Percentiles rank a stretch among this genome's conserved stretches.
phyloP scores from a whole-genome alignment of 345 rosid genomes.

The Draba incana region DNA sequence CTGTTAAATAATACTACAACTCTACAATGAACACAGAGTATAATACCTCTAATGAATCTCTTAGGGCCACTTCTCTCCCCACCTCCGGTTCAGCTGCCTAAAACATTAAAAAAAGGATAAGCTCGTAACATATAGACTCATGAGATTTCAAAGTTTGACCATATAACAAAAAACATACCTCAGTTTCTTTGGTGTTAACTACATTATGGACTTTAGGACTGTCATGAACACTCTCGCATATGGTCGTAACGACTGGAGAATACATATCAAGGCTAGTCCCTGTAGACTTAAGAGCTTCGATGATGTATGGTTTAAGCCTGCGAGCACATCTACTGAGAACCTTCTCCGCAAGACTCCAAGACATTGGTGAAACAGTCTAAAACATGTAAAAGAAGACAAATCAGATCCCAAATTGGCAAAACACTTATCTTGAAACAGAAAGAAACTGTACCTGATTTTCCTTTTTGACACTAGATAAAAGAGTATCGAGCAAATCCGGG shows the following conservation, averaged over 20 bases:
- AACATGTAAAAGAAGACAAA: conserved; percentile 21
- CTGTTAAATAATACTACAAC: conserved; percentile 19
- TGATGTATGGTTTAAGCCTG: conserved; percentile 63
- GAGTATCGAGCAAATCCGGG: conserved; percentile 53
- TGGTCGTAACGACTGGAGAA: conserved; percentile 56
- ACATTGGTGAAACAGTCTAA: conserved; percentile 57
- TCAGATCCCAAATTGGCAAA: conserved; percentile 20
- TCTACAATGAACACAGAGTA: neutral
- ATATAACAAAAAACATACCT: neutral
- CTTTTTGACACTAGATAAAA: conserved; percentile 63
- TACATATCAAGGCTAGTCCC: conserved; percentile 54
- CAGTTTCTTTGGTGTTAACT: conserved; percentile 36
- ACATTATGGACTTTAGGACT: conserved; percentile 6
- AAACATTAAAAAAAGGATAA: conserved; percentile 28
- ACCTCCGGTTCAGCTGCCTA: conserved; percentile 24
- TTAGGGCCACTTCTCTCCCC: conserved; percentile 7
- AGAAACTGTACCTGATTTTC: conserved; percentile 59
- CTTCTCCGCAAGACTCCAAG: conserved; percentile 51
- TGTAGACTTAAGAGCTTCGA: conserved; percentile 53
- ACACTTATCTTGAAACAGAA: conserved; percentile 13
- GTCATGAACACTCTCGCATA: conserved; percentile 46
- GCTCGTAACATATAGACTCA: neutral
- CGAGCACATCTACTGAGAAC: conserved; percentile 62
- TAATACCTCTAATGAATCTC: conserved; percentile 11
- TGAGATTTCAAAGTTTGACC: too few relatives aligned